Evolutionary conservation across 331 rosid species (phyloP).

Genomic region (Pyrus hybrid): DNA sequence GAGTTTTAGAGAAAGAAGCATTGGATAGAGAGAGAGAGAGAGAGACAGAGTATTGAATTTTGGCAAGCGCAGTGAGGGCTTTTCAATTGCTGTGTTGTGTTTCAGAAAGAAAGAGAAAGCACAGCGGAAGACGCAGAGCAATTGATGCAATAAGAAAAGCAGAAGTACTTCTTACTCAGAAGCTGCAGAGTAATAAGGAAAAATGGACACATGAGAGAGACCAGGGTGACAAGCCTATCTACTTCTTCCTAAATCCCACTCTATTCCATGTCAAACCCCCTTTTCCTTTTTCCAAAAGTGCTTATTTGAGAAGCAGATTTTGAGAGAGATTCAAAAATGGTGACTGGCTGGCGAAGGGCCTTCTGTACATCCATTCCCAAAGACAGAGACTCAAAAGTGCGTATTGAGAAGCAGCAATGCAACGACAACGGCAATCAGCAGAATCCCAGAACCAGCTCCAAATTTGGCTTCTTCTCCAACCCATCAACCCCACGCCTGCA

Average conservation of each 20-base stretch:
- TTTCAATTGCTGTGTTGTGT: slow-evolving; percentile 9
- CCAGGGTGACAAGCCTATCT: slow-evolving; percentile 30
- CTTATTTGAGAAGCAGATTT: not conserved
- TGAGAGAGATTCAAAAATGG: slow-evolving; percentile 29
- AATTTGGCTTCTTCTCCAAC: slow-evolving; percentile 76
- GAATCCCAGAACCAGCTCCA: slow-evolving; percentile 56
- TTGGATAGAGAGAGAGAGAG: not conserved
- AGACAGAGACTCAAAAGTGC: slow-evolving; percentile 40
- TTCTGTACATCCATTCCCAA: slow-evolving; percentile 79
- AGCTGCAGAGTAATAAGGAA: slow-evolving; percentile 2
- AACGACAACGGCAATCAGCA: slow-evolving; percentile 12
- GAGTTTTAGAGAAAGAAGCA: not conserved
- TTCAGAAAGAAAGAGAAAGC: not conserved
- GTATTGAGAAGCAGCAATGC: slow-evolving; percentile 23
- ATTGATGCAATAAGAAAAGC: not conserved
- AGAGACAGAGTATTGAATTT: slow-evolving; percentile 13
- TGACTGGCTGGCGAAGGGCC: slow-evolving; percentile 93
- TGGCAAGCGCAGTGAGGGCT: slow-evolving; percentile 36
- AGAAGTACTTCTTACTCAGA: not conserved
- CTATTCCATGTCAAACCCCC: not conserved
- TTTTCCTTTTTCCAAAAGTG: not conserved
- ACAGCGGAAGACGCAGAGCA: not conserved
- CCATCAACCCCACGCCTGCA: slow-evolving; percentile 75
- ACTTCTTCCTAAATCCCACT: slow-evolving; percentile 23
- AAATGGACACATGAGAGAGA: slow-evolving; percentile 34